Base-by-base conservation (phyloP, 164 flowering plant species). In the Kalanchoe fedtschenkoi region DNA sequence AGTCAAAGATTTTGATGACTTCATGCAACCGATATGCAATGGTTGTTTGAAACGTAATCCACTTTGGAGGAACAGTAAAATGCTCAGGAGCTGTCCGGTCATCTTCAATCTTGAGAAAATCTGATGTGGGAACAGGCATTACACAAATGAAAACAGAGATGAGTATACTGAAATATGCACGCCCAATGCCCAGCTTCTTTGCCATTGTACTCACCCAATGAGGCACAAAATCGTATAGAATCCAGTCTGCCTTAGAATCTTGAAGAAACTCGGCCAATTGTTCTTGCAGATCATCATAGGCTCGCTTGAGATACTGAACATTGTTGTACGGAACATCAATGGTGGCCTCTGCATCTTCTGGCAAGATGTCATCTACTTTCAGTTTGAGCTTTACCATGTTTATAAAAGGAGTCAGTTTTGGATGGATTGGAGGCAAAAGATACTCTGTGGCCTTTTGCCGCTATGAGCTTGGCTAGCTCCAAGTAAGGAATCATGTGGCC, bases 301-400 rank as follows among this genome's bases (percentile, higher is more conserved):
- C 84, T 0, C 14, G 60, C 67, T 78, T 80, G 2, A 80, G 66
- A 41, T 69, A 61, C 35, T 62, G 70, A 2, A 74, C 63, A 41
- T 67, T 42, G 5, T 78, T 75, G 1, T 13, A 29, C 8, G 65
- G 67, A 4, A 83, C 0, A 43, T 83, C 84, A 1, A 66, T 56
- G 8, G 84, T 76, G 34, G 87, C 81, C 62, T 78, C 81, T 0
- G 71, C 66, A 11, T 62, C 64, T 22, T 67, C 70, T 0, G 80
- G 81, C 33, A 81, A 64, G 51, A 43, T 29, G 1, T 59, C 46
- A 15, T 29, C 41, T 0, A 37, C 9, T 0, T 81, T 79, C 63
- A 79, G 51, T 6, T 74, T 75, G 3, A 83, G 19, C 42, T 62
- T 58, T 11, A 78, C 71, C 0, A 72, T 34, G 16, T 70, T 41